Base-by-base conservation (phyloP, 495 filamentous ascomycete species). In the Podospora conica region DNA sequence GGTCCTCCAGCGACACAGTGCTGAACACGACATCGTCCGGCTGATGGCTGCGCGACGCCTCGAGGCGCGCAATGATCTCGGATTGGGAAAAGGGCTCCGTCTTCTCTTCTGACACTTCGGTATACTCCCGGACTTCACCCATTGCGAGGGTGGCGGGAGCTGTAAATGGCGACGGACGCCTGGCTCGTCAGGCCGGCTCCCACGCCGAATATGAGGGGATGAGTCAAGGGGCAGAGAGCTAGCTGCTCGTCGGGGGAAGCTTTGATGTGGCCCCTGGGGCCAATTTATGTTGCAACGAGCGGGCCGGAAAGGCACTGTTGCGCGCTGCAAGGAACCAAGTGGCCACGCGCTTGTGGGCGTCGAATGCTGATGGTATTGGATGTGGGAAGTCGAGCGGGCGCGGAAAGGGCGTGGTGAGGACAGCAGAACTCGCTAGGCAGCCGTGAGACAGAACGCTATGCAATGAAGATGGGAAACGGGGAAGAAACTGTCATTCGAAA, bases 1-100 rank as follows among this genome's bases (percentile, higher is more conserved):
- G 64, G 62, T 77, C 72, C 64, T 83, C 81, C 24, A 83, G 71
- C 22, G 80, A 76, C 9, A 82, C 70, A 48, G 77, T 70, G 67
- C 68, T 71, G 53, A 70, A 72, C 21, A 74, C 65, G 15, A 69
- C 66, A 21, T 71, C 74, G 69, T 73, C 69, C 27, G 71, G 64
- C 48, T 76, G 69, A 48, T 71, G 73, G 59, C 79, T 69, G 60
- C 79, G 77, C 28, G 75, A 63, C 12, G 61, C 66, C 6, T 69
- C 58, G 54, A 75, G 59, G 9, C 74, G 68, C 31, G 70, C 73
- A 28, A 78, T 74, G 64, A 82, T 77, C 62, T 83, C 80, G 33
- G 80, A 78, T 58, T 81, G 71, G 40, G 81, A 82, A 66, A 83
- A 82, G 23, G 79, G 78, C 69, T 83, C 79, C 55, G 81, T 83